A percentile compares a stretch with the other conserved stretches of the same genome.
Conservation (phyloP, 1,139 yeast genomes). For the Saccharomyces hybrid region DNA sequence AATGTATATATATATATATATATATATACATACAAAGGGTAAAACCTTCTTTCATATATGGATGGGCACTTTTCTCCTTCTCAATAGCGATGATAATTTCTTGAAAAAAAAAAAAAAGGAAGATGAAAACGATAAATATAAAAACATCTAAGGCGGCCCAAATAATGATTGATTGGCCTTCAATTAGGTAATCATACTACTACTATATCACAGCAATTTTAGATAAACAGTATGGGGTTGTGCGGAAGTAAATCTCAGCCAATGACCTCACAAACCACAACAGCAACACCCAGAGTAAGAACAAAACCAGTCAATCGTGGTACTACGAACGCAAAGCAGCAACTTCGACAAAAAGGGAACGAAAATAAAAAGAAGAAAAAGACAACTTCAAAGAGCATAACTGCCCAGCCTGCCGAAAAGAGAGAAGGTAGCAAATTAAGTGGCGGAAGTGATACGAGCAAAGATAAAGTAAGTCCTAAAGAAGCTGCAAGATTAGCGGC, state of each 20-base stretch:
- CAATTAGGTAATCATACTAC: no score
- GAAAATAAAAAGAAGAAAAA: conserved; percentile 8
- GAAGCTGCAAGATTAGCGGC: conserved; percentile 32
- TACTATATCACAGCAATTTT: conserved; percentile 5
- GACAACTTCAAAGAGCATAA: conserved; percentile 5
- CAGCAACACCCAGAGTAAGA: not conserved
- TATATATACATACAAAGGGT: not conserved
- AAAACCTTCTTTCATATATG: not conserved
- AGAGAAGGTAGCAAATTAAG: not conserved
- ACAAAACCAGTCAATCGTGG: not conserved
- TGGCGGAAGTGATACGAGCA: conserved; percentile 3
- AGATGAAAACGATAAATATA: not conserved
- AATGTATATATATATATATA: not conserved
- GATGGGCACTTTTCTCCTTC: not conserved
- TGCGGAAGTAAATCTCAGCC: conserved; percentile 21
- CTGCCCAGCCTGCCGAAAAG: not conserved
- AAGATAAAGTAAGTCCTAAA: conserved; percentile 17
- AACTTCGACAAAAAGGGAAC: conserved; percentile 8
- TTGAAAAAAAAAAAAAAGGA: not conserved
- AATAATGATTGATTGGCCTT: not conserved
- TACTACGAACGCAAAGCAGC: conserved; percentile 2
- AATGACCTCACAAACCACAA: not conserved
- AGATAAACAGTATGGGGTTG: conserved; percentile 18
- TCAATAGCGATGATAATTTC: not conserved
- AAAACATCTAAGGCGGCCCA: not conserved